Evolutionary conservation across 768 basidiomycete species (phyloP), one percentile per base, ranked within the genome.

Genomic region (Psilocybe subaeruginosa): DNA sequence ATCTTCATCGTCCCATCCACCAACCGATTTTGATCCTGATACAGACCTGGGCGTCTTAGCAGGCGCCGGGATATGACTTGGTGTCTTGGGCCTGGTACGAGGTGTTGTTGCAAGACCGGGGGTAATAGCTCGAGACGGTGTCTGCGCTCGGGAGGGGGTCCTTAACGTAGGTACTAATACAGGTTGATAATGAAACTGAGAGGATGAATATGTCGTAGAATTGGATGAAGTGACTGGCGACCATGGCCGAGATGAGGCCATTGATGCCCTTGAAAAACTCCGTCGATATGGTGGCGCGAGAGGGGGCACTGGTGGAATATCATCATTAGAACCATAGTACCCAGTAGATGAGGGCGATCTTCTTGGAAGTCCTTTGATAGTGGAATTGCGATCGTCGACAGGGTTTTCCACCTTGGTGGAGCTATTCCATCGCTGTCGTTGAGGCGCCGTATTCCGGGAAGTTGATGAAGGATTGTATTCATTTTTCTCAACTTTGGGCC

Each of bases 221-320:
- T 83, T 81, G 11, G 90, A 88, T 5, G 88, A 88, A 55, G 83
- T 88, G 19, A 89, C 76, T 43, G 91, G 91, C 9, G 91, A 91
- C 89, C 90, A 92, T 53, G 91, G 91, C 46, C 91, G 79, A 12
- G 90, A 92, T 55, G 91, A 91, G 17, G 86, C 82, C 81, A 91
- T 88, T 14, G 91, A 92, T 29, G 84, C 84, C 52, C 91, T 83
- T 29, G 91, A 92, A 30, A 86, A 65, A 72, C 91, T 91, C 62
- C 91, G 82, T 64, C 82, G 80, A 65, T 85, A 82, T 8, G 82
- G 77, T 1, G 85, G 78, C 14, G 78, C 79, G 61, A 79, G 66
- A 30, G 77, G 72, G 17, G 85, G 84, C 29, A 82, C 78, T 29
- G 84, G 77, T 17, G 80, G 83, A 48, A 75, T 69, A 66, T 68